Conservation (phyloP, 2,329 filamentous ascomycete genomes). For the Clonostachys rosea region DNA sequence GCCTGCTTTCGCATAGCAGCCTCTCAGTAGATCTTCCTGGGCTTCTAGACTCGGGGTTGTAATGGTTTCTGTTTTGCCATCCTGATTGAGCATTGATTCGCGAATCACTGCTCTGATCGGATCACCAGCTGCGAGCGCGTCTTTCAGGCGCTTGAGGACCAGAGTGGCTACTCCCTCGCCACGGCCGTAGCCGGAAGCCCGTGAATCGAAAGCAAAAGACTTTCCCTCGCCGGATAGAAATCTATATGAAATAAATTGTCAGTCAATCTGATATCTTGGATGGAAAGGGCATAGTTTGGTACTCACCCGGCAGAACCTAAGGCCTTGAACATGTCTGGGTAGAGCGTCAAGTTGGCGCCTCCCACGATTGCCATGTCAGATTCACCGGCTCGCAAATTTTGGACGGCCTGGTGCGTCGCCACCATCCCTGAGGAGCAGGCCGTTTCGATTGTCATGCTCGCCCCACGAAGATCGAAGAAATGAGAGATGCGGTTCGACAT, state of each 20-base stretch:
- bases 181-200: constrained; percentile 36
- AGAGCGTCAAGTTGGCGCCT: constrained; percentile 13
- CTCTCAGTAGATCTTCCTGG: constrained; percentile 19
- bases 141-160: constrained; percentile 45
- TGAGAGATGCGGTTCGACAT: constrained; percentile 47
- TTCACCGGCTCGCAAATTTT: constrained; percentile 31
- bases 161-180: constrained; percentile 52
- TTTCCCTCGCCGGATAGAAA: background rate
- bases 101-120: constrained; percentile 43
- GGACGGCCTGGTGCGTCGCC: constrained; percentile 42
- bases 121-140: constrained; percentile 48
- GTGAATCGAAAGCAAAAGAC: constrained; percentile 4
- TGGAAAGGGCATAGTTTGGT: background rate
- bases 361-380: background rate
- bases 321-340: constrained; percentile 5
- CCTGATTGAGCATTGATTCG: constrained; percentile 38
- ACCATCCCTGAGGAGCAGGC: constrained; percentile 43
- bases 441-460: constrained; percentile 44
- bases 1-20: constrained; percentile 13
- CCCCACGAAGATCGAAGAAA: constrained; percentile 46
- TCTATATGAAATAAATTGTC: background rate
- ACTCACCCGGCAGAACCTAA: constrained; percentile 2
- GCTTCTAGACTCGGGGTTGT: constrained; percentile 43
- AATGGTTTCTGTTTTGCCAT: constrained; percentile 48
- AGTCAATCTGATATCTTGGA: background rate